These are phyloP conservation scores for Cryptococcus sp. DNA, from an alignment of 1,284 basidiomycete genomes.

Conservation along the genomic window DNA sequence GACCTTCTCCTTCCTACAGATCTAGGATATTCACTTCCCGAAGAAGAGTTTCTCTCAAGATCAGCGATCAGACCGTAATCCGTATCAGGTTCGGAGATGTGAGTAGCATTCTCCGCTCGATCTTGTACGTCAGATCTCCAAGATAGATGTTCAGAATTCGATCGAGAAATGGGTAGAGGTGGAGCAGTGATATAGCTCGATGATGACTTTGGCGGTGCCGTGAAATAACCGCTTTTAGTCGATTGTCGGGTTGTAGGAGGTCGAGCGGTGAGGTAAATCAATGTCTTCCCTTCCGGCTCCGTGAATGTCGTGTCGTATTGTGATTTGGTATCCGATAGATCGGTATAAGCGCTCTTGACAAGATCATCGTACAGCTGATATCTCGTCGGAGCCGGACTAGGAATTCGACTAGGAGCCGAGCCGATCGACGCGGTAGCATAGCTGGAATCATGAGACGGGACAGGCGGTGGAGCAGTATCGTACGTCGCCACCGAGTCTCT, in stretches of 20 bases:
- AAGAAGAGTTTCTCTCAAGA: conserved; percentile 35
- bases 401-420: neutral
- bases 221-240: neutral
- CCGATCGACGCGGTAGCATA: conserved; percentile 17
- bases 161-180: conserved; percentile 21
- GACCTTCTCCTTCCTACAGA: no score
- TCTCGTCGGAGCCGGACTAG: conserved; percentile 1
- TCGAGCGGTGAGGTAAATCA: neutral
- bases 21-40: conserved; percentile 15
- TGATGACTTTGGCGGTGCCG: neutral
- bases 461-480: conserved; percentile 25
- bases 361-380: conserved; percentile 29
- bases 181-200: conserved; percentile 1
- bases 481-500: conserved; percentile 14
- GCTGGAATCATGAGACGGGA: conserved; percentile 21
- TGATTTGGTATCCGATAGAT: neutral
- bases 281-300: neutral
- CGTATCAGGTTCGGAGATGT: conserved; percentile 34
- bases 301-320: neutral
- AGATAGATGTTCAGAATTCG: conserved; percentile 4
- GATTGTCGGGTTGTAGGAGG: neutral
- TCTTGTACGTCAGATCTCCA: conserved; percentile 14
- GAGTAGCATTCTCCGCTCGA: conserved; percentile 20
- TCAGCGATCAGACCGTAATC: conserved; percentile 30
- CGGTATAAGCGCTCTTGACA: conserved; percentile 5